A percentile compares a stretch with the other conserved stretches of the same genome.
phyloP scores from a whole-genome alignment of 345 rosid species.

The Populus deltoides region DNA sequence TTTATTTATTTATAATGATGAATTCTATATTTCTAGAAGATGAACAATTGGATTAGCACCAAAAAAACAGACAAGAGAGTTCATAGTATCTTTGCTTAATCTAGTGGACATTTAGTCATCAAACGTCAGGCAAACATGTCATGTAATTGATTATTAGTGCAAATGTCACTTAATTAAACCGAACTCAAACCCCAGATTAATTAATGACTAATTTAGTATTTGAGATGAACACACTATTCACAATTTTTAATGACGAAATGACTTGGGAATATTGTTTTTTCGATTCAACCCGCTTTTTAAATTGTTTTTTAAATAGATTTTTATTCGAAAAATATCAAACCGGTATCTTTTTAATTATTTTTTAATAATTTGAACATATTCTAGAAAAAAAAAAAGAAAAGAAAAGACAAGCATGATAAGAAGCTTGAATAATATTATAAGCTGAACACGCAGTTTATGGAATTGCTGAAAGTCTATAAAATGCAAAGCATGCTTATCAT shows the following conservation, averaged over 20 bases:
- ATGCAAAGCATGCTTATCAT: constrained; percentile 1
- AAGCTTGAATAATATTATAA: neutral
- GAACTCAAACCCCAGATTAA: neutral
- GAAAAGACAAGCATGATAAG: neutral
- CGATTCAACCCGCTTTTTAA: too few relatives aligned
- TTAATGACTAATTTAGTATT: neutral
- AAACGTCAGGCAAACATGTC: neutral
- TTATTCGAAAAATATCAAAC: too few relatives aligned
- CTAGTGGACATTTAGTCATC: constrained; percentile 4
- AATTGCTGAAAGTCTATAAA: neutral
- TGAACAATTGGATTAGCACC: neutral
- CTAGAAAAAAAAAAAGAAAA: too few relatives aligned
- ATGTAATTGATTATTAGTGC: constrained; percentile 9
- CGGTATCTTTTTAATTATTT: too few relatives aligned
- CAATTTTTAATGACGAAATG: neutral
- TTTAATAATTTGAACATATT: too few relatives aligned
- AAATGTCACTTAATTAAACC: constrained; percentile 6
- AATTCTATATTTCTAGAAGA: neutral
- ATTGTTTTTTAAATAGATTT: too few relatives aligned
- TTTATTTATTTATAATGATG: neutral
- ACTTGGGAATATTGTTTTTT: neutral
- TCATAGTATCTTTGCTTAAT: neutral
- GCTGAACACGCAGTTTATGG: neutral
- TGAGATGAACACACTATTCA: neutral
- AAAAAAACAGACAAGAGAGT: neutral